A percentile compares a stretch with the other conserved stretches of the same genome.
These are phyloP conservation scores for Rhizopus microsporus DNA, from an alignment of 371 early-diverging fungal species.

Conservation along the genomic window DNA sequence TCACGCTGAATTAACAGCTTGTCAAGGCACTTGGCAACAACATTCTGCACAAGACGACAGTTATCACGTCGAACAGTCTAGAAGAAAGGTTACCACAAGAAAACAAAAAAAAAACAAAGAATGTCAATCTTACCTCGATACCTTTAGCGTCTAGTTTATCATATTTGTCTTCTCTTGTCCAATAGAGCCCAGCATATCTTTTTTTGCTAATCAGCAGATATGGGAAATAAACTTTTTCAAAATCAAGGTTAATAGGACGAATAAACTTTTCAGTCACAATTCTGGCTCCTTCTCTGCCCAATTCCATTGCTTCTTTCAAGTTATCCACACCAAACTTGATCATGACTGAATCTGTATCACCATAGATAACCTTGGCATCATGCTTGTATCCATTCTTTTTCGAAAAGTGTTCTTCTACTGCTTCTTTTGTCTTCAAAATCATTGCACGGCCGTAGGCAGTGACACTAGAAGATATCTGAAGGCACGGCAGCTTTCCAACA, in stretches of 20 bases:
- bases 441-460: constrained; percentile 99
- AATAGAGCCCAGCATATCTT: constrained; percentile 99
- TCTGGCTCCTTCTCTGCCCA: constrained; percentile 88
- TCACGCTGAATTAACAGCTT: constrained; percentile 94
- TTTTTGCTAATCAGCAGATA: constrained; percentile 99
- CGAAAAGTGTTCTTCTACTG: constrained; percentile 87
- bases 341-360: constrained; percentile 99
- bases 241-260: constrained; percentile 98
- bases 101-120: constrained; percentile 6
- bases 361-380: constrained; percentile 97
- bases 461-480: constrained; percentile 98
- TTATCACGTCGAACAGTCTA: constrained; percentile 99
- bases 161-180: constrained; percentile 89
- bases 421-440: constrained; percentile 93
- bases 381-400: constrained; percentile 86
- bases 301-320: constrained; percentile 86
- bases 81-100: not conserved
- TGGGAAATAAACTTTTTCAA: constrained; percentile 99
- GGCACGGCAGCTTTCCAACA: constrained; percentile 96
- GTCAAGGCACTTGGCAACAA: constrained; percentile 93
- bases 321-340: constrained; percentile 91
- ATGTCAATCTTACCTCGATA: constrained; percentile 77
- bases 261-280: constrained; percentile 88
- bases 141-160: constrained; percentile 99
- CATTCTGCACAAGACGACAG: constrained; percentile 92